These are phyloP conservation scores for Stropharia rugosoannulata DNA, from an alignment of 768 basidiomycete species.

Conservation along the genomic window DNA sequence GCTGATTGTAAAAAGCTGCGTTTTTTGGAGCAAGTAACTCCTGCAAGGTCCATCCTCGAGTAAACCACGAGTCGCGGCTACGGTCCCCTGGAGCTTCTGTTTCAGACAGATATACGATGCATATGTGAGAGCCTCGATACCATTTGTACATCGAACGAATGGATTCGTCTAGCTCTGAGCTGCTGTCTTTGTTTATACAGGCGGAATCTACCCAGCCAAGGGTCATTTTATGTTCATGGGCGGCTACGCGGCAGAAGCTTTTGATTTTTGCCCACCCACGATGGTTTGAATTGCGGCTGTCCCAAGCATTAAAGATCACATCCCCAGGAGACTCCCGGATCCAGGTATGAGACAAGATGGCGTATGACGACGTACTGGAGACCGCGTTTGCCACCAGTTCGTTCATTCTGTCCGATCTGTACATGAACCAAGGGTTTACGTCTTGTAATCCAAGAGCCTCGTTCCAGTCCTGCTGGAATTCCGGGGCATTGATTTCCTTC, in stretches of 20 bases:
- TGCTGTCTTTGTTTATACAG: not conserved
- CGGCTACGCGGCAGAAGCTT: not conserved
- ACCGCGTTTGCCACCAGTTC: too few relatives aligned
- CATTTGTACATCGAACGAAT: constrained; percentile 1
- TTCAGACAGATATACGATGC: not conserved
- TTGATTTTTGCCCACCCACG: not conserved
- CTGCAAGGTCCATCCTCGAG: not conserved
- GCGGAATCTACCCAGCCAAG: constrained; percentile 1
- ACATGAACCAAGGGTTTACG: too few relatives aligned
- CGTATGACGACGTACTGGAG: not conserved
- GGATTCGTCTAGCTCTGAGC: not conserved
- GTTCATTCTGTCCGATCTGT: too few relatives aligned
- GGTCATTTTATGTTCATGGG: not conserved
- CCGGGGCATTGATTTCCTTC: too few relatives aligned
- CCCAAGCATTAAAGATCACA: not conserved
- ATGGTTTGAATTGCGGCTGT: not conserved
- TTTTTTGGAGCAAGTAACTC: not conserved
- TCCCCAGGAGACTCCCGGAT: not conserved
- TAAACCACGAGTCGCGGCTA: not conserved
- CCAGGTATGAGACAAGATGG: constrained; percentile 5
- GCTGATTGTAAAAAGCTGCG: not conserved
- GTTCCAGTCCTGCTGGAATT: too few relatives aligned
- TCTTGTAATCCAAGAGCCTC: too few relatives aligned
- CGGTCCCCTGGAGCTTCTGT: not conserved
- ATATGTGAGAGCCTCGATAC: not conserved